Conservation (phyloP, 2,329 filamentous ascomycete species). For the Fusarium continuum region DNA sequence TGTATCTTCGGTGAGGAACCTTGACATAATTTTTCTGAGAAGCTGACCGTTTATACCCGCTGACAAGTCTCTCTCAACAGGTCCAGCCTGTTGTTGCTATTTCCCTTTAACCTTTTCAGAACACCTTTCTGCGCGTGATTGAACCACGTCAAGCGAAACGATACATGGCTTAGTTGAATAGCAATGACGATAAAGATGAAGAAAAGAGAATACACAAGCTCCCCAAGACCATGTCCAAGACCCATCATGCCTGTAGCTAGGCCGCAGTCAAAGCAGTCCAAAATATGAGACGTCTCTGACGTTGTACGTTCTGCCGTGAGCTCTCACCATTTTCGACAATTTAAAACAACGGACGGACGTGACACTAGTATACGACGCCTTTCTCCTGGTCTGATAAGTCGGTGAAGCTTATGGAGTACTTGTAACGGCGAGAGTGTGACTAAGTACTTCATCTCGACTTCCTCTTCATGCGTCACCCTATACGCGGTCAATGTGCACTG, state of each 20-base stretch:
- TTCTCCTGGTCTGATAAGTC: constrained; percentile 42
- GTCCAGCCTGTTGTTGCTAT: no score
- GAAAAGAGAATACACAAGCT: no score
- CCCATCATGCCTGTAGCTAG: no score
- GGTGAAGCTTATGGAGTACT: constrained; percentile 36
- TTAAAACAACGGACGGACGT: background rate
- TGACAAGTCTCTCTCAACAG: background rate
- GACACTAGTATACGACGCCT: constrained; percentile 46
- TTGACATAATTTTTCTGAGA: no score
- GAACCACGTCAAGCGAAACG: background rate
- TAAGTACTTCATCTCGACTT: constrained; percentile 43
- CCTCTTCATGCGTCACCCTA: constrained; percentile 40
- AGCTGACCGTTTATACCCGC: background rate
- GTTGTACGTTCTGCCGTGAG: constrained; percentile 38
- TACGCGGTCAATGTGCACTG: constrained; percentile 40
- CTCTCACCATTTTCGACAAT: constrained; percentile 43
- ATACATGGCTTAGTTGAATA: background rate
- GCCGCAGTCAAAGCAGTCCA: no score
- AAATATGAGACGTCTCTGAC: no score
- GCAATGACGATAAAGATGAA: background rate
- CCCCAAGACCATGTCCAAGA: no score
- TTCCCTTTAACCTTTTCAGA: no score
- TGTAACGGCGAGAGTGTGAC: constrained; percentile 29
- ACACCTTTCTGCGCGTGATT: no score
- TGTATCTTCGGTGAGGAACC: no score